Conservation (phyloP, 2,329 filamentous ascomycete species). For the Gnomoniopsis sp. region DNA sequence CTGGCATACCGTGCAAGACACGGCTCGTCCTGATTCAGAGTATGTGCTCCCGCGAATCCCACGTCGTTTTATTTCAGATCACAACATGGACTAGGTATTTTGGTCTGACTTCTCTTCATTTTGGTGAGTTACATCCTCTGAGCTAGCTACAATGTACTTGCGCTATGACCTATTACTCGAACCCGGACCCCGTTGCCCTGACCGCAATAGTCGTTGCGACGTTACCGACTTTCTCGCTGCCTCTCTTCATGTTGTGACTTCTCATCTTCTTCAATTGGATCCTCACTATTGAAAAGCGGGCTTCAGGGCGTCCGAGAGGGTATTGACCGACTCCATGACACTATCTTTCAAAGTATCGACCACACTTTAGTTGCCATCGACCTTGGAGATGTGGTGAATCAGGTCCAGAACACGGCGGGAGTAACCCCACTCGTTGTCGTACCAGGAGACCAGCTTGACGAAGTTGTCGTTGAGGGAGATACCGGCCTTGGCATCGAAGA, state of each 20-base stretch:
- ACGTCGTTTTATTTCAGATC: too few species aligned
- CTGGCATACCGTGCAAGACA: too few species aligned
- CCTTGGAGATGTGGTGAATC: constrained; percentile 73
- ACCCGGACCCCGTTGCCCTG: constrained; percentile 1
- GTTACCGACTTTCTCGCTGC: constrained; percentile 18
- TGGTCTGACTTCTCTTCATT: constrained; percentile 7
- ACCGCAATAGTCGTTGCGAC: constrained; percentile 15
- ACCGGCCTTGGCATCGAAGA: constrained; percentile 99
- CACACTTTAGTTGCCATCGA: constrained; percentile 55
- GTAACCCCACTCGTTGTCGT: constrained; percentile 99
- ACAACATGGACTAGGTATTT: background rate
- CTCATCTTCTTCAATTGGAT: background rate
- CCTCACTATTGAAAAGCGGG: background rate
- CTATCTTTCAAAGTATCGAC: background rate
- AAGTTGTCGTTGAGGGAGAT: constrained; percentile 99
- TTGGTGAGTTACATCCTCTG: constrained; percentile 4
- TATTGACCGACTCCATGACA: background rate
- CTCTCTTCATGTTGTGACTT: background rate
- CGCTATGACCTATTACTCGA: constrained; percentile 10
- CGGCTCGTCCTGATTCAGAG: too few species aligned
- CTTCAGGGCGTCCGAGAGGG: constrained; percentile 1
- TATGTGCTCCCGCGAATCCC: too few species aligned
- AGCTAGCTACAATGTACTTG: constrained; percentile 8
- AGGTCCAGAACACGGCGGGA: constrained; percentile 91
- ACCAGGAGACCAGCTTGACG: constrained; percentile 97